Evolutionary conservation across 2,329 filamentous ascomycete genomes (phyloP).

Genomic region (Scopulariopsis brevicaulis): DNA sequence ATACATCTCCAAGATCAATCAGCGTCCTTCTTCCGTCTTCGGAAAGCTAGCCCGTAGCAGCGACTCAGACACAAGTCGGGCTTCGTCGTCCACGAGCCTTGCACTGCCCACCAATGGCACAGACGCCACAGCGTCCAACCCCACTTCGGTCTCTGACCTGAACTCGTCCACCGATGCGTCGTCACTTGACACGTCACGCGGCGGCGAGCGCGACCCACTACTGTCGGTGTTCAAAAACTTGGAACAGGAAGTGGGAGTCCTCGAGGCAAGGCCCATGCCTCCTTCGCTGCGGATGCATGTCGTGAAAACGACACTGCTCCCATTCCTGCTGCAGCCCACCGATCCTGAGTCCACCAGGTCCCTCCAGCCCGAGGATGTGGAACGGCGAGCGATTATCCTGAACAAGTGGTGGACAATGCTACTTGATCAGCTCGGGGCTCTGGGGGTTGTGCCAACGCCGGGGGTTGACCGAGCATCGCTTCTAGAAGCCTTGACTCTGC

Average conservation of each 20-base stretch:
- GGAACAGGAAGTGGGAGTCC: constrained; percentile 38
- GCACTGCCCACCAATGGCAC: constrained; percentile 26
- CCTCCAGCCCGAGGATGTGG: constrained; percentile 70
- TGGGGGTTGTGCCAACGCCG: constrained; percentile 56
- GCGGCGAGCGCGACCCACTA: constrained; percentile 33
- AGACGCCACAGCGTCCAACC: constrained; percentile 24
- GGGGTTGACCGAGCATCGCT: constrained; percentile 75
- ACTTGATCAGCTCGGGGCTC: constrained; percentile 69
- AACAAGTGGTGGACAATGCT: constrained; percentile 87
- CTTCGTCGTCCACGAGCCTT: constrained; percentile 34
- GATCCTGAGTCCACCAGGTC: constrained; percentile 51
- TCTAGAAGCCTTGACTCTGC: constrained; percentile 64
- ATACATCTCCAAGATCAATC: constrained; percentile 38
- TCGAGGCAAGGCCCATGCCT: constrained; percentile 56
- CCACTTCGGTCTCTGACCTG: constrained; percentile 23
- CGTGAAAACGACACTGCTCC: constrained; percentile 59
- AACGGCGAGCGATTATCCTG: constrained; percentile 66
- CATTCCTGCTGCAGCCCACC: constrained; percentile 64
- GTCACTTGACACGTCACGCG: constrained; percentile 28
- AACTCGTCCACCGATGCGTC: constrained; percentile 29
- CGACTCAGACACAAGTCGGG: constrained; percentile 29
- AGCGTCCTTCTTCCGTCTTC: constrained; percentile 30
- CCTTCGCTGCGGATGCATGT: constrained; percentile 60
- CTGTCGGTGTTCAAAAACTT: constrained; percentile 44
- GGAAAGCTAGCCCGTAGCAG: constrained; percentile 23